Evolutionary conservation across 208 protist species (phyloP).

Genomic region (Leishmania tarentolae): DNA sequence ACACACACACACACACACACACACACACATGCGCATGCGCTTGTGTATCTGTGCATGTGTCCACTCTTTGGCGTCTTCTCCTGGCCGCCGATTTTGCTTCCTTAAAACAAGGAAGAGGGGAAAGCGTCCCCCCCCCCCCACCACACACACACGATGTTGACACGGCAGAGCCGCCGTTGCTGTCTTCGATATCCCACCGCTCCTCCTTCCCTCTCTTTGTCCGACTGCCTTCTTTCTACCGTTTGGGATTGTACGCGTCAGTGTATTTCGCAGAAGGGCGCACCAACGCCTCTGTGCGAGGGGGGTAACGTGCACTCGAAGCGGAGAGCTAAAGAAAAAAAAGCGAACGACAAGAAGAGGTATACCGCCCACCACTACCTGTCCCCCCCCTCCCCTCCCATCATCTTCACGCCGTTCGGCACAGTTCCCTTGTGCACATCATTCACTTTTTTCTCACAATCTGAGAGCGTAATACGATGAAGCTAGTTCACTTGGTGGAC

Average conservation of each 20-base stretch:
- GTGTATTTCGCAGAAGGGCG: not conserved
- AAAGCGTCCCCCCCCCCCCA: not conserved
- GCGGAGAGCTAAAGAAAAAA: not conserved
- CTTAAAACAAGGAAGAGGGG: not conserved
- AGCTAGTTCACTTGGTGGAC: not conserved
- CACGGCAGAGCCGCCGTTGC: not conserved
- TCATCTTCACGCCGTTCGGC: not conserved
- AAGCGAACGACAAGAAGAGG: not conserved
- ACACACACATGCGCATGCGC: not conserved
- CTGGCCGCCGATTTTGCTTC: not conserved
- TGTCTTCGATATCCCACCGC: not conserved
- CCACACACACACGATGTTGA: not conserved
- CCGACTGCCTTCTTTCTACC: no score
- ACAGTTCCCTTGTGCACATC: not conserved
- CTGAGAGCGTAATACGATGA: not conserved
- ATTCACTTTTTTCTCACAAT: not conserved
- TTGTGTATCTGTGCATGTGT: not conserved
- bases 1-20: not conserved
- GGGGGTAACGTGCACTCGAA: not conserved
- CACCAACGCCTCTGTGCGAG: not conserved
- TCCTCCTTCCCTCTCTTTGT: not conserved
- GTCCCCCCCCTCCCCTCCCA: not conserved
- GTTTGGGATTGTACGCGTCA: not conserved
- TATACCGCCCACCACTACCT: not conserved
- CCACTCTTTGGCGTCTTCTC: not conserved